These are phyloP conservation scores for Komagataea norvegica DNA, from an alignment of 1,139 yeast species.

Conservation along the genomic window DNA sequence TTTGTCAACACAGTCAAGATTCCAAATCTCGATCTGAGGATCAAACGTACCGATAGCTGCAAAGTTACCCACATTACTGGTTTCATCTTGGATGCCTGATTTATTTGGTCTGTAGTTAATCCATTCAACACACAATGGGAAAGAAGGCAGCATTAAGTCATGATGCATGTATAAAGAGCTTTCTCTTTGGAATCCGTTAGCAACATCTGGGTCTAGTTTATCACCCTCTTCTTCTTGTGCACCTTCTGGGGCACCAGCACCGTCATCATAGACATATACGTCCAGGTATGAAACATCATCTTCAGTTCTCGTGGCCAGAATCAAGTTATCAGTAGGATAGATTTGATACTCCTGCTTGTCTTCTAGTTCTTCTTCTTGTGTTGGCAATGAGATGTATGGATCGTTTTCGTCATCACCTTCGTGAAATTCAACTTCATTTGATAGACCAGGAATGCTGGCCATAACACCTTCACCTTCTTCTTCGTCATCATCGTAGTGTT, in stretches of 20 bases:
- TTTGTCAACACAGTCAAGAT: conserved; percentile 84
- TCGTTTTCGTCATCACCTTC: conserved; percentile 64
- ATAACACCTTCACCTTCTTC: conserved; percentile 42
- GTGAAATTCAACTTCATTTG: conserved; percentile 48
- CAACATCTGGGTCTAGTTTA: conserved; percentile 24
- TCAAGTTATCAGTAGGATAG: conserved; percentile 83
- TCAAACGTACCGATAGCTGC: conserved; percentile 97
- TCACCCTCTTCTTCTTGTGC: conserved; percentile 35
- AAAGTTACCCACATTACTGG: conserved; percentile 64
- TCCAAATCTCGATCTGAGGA: conserved; percentile 97
- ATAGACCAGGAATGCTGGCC: conserved; percentile 68
- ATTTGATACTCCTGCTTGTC: conserved; percentile 83
- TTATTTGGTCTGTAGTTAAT: conserved; percentile 62
- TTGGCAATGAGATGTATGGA: conserved; percentile 73
- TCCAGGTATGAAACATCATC: conserved; percentile 92
- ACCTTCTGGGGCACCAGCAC: conserved; percentile 78
- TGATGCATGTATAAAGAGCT: conserved; percentile 87
- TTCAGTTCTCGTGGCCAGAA: conserved; percentile 91
- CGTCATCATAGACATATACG: conserved; percentile 92
- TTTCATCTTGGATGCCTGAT: conserved; percentile 31
- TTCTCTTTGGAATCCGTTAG: conserved; percentile 41
- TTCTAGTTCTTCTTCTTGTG: conserved; percentile 54
- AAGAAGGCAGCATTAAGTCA: conserved; percentile 94
- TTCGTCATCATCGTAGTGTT: conserved; percentile 70
- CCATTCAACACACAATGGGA: conserved; percentile 97